phyloP scores from a whole-genome alignment of 2,329 filamentous ascomycete genomes.

The Xylariomycetidae sp. region DNA sequence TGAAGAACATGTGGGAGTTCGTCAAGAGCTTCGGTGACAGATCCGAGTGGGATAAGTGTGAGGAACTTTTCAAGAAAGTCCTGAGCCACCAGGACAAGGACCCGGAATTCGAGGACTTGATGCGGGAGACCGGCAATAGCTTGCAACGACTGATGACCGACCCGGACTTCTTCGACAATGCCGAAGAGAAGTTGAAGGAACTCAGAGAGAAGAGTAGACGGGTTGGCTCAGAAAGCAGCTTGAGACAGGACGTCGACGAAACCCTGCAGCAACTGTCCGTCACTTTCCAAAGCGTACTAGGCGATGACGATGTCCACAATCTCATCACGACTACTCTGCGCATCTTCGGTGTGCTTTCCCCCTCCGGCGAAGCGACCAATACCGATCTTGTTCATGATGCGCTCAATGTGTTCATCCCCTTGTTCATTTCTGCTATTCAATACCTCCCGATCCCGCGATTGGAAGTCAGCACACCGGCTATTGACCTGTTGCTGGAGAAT shows the following conservation, averaged over 20 bases:
- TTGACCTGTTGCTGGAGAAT: constrained; percentile 85
- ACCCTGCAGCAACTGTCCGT: constrained; percentile 63
- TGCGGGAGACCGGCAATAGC: constrained; percentile 65
- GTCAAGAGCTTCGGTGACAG: constrained; percentile 72
- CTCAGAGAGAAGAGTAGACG: constrained; percentile 53
- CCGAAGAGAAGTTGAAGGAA: constrained; percentile 48
- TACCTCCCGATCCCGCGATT: constrained; percentile 84
- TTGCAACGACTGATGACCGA: constrained; percentile 79
- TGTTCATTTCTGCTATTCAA: constrained; percentile 71
- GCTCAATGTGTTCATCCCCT: constrained; percentile 73
- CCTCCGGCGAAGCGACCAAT: constrained; percentile 57
- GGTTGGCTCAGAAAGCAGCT: constrained; percentile 58
- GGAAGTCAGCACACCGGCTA: constrained; percentile 76
- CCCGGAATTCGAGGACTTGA: constrained; percentile 73
- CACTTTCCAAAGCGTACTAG: constrained; percentile 61
- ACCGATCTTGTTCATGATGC: constrained; percentile 67
- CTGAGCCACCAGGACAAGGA: constrained; percentile 70
- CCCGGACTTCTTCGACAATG: constrained; percentile 76
- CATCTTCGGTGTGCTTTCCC: constrained; percentile 65
- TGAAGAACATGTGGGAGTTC: constrained; percentile 75
- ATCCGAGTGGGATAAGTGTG: constrained; percentile 69
- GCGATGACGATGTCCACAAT: constrained; percentile 67
- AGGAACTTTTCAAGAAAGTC: constrained; percentile 62
- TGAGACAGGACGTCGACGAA: constrained; percentile 67
- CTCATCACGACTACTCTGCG: constrained; percentile 61